A percentile compares a stretch with the other conserved stretches of the same genome.
Conservation (phyloP, 768 basidiomycete species). For the Arthromyces matolae region DNA sequence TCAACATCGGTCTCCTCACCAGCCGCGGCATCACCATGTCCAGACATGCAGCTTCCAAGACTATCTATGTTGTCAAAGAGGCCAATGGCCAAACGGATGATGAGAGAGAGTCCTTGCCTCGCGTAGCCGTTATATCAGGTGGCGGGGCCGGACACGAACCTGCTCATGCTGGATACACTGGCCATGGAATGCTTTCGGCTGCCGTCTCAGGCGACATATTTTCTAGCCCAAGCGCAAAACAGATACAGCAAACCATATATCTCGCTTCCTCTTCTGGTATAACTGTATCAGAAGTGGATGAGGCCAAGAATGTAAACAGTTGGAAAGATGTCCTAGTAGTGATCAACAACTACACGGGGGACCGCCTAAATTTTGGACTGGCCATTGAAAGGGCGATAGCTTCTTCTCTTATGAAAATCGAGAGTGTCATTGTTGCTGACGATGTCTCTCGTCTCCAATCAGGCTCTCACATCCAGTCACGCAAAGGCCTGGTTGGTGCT, state of each 20-base stretch:
- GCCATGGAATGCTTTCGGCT: slow-evolving; percentile 51
- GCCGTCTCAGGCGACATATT: slow-evolving; percentile 62
- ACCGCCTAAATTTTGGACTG: slow-evolving; percentile 56
- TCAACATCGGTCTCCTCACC: no score
- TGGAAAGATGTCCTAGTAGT: slow-evolving; percentile 34
- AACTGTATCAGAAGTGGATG: neutral
- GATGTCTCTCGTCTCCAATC: slow-evolving; percentile 44
- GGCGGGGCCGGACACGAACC: slow-evolving; percentile 61
- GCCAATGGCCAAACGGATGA: slow-evolving; percentile 11
- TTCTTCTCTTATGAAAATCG: slow-evolving; percentile 29
- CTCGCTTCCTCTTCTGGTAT: slow-evolving; percentile 35
- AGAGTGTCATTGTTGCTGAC: slow-evolving; percentile 50
- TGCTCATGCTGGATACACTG: slow-evolving; percentile 54
- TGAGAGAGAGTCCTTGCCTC: neutral
- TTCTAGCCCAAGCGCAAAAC: slow-evolving; percentile 58
- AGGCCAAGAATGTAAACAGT: neutral
- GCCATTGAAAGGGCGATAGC: slow-evolving; percentile 50
- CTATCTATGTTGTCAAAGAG: slow-evolving; percentile 26
- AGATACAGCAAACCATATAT: slow-evolving; percentile 47
- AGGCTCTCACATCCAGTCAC: slow-evolving; percentile 12
- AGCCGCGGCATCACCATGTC: no score
- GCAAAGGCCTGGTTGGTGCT: slow-evolving; percentile 40
- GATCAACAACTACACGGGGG: slow-evolving; percentile 52
- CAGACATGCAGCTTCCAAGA: slow-evolving; percentile 35
- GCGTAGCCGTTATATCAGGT: slow-evolving; percentile 42